phyloP scores from a whole-genome alignment of 2,329 filamentous ascomycete genomes.

The Pestalotiopsis sp. region DNA sequence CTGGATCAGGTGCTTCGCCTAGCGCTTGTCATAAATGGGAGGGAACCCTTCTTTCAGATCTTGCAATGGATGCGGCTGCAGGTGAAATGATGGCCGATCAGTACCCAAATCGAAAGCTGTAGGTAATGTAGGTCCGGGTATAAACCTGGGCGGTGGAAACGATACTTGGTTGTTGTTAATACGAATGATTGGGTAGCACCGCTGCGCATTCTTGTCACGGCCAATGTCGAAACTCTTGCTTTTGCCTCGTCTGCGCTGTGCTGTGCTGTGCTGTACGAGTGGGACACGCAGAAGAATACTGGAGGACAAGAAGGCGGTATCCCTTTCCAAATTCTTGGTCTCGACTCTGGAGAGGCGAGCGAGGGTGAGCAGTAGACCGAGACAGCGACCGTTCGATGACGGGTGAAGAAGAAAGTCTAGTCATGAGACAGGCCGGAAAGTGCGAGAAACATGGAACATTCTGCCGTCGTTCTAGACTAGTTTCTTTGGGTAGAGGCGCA shows the following conservation, averaged over 20 bases:
- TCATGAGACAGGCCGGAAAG: background rate
- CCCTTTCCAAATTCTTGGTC: background rate
- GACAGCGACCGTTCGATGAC: background rate
- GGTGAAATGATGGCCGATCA: background rate
- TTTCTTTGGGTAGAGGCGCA: background rate
- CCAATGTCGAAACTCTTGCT: background rate
- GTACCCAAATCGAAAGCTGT: background rate
- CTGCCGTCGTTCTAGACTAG: background rate
- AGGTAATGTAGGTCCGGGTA: background rate
- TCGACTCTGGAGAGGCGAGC: background rate
- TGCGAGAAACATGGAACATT: background rate
- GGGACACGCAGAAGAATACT: background rate
- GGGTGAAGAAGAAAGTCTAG: background rate
- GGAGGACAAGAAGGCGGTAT: background rate
- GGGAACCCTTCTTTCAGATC: background rate
- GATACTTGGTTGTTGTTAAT: background rate
- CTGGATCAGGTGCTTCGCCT: conserved; percentile 4
- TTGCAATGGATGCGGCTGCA: background rate
- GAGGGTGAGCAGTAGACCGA: background rate
- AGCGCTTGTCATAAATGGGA: background rate
- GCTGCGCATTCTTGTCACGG: background rate
- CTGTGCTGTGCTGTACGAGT: background rate
- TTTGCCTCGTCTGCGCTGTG: background rate
- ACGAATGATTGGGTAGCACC: background rate
- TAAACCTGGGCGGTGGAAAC: background rate